These are phyloP conservation scores for Arctium minus DNA, from an alignment of 129 eudicot genomes.

Conservation along the genomic window DNA sequence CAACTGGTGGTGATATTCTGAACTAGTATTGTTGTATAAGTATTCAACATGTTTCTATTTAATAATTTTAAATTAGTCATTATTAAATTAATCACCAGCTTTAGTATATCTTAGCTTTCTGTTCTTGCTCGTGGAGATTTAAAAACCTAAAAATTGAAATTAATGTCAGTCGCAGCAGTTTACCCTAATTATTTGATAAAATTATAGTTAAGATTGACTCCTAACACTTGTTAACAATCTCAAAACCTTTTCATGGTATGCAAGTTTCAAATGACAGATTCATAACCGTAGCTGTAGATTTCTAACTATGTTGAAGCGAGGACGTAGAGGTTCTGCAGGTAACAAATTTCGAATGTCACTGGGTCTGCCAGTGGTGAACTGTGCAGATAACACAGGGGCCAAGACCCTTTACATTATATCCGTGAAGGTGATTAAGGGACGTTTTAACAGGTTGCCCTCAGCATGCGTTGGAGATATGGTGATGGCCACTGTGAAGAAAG, in stretches of 20 bases:
- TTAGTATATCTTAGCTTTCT: background rate
- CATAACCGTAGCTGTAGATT: too few species aligned
- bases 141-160: background rate
- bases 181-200: background rate
- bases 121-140: background rate
- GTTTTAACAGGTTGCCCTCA: slow-evolving; percentile 41
- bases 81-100: background rate
- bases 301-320: slow-evolving; percentile 1
- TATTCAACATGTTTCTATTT: background rate
- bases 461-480: slow-evolving; percentile 38
- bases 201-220: background rate
- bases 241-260: background rate
- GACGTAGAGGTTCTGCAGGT: slow-evolving; percentile 65
- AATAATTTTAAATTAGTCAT: background rate
- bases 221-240: background rate
- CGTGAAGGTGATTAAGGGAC: slow-evolving; percentile 49
- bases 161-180: background rate
- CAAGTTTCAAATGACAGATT: background rate
- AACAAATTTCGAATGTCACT: slow-evolving; percentile 70
- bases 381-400: slow-evolving; percentile 63
- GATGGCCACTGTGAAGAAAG: slow-evolving; percentile 36
- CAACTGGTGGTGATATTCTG: background rate
- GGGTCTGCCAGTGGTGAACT: slow-evolving; percentile 65
- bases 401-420: slow-evolving; percentile 61
- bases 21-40: background rate